Conservation (phyloP, 2,329 filamentous ascomycete species). For the Colletotrichum sp. region DNA sequence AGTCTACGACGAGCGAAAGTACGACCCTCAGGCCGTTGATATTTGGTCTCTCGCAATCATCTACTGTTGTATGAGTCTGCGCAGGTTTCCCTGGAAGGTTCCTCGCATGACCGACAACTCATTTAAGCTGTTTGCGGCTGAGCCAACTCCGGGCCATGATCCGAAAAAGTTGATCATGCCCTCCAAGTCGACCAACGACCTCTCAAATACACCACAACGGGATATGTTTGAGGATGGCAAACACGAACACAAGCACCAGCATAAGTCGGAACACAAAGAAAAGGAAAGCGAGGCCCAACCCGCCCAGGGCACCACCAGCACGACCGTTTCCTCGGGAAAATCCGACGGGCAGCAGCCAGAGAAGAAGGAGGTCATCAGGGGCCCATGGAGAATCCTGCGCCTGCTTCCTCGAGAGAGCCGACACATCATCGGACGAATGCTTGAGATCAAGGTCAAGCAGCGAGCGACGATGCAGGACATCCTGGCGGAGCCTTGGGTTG, state of each 20-base stretch:
- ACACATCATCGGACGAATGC: slow-evolving; percentile 89
- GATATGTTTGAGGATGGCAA: slow-evolving; percentile 40
- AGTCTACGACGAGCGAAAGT: slow-evolving; percentile 91
- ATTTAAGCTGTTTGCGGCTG: slow-evolving; percentile 88
- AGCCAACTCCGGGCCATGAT: slow-evolving; percentile 77
- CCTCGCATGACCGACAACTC: slow-evolving; percentile 92
- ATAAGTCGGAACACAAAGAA: background rate
- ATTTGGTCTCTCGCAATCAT: slow-evolving; percentile 99
- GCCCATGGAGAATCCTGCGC: slow-evolving; percentile 87
- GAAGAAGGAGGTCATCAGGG: slow-evolving; percentile 82
- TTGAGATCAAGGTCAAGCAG: slow-evolving; percentile 83
- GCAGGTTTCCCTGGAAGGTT: slow-evolving; percentile 96
- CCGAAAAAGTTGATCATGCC: slow-evolving; percentile 56
- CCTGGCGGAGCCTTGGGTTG: slow-evolving; percentile 88
- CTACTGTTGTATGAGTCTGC: slow-evolving; percentile 97
- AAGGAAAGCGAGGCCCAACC: slow-evolving; percentile 8
- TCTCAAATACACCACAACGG: slow-evolving; percentile 41
- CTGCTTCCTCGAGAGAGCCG: slow-evolving; percentile 88
- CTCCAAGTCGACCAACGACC: slow-evolving; percentile 48
- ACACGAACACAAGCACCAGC: slow-evolving; percentile 24
- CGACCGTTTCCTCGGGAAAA: background rate
- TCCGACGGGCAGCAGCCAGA: slow-evolving; percentile 35
- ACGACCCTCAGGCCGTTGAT: slow-evolving; percentile 92
- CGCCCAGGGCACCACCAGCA: slow-evolving; percentile 21
- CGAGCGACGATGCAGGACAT: slow-evolving; percentile 88